Percentiles rank a stretch among this genome's conserved stretches.
phyloP scores from a whole-genome alignment of 106 monocot species.

The Platanthera zijinensis region DNA sequence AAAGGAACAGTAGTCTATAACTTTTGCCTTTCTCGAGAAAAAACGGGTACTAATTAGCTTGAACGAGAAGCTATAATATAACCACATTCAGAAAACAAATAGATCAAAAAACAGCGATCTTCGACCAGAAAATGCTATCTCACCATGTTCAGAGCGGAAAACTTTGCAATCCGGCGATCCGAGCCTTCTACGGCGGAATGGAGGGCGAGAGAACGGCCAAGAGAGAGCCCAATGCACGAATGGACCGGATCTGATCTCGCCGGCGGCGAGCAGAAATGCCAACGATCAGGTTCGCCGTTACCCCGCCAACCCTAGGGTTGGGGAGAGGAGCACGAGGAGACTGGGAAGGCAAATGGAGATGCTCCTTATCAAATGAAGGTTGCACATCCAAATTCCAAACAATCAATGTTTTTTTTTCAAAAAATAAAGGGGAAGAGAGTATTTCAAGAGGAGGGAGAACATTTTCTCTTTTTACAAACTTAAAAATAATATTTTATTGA shows the following conservation, averaged over 20 bases:
- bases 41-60: background rate
- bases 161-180: background rate
- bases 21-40: slow-evolving; percentile 4
- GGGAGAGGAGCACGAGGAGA: background rate
- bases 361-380: background rate
- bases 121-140: background rate
- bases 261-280: background rate
- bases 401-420: background rate
- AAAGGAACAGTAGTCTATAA: background rate
- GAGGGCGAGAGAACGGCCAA: background rate
- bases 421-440: background rate
- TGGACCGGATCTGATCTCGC: background rate
- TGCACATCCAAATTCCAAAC: background rate
- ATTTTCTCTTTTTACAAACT: background rate
- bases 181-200: background rate
- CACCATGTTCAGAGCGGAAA: background rate
- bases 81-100: background rate
- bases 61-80: background rate
- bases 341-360: background rate
- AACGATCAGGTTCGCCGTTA: background rate
- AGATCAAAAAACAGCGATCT: background rate
- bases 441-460: background rate
- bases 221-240: background rate
- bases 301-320: slow-evolving; percentile 1
- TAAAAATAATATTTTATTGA: background rate